Evolutionary conservation across 2,329 filamentous ascomycete species (phyloP).

Genomic region (Aaosphaeria pasadenensis): DNA sequence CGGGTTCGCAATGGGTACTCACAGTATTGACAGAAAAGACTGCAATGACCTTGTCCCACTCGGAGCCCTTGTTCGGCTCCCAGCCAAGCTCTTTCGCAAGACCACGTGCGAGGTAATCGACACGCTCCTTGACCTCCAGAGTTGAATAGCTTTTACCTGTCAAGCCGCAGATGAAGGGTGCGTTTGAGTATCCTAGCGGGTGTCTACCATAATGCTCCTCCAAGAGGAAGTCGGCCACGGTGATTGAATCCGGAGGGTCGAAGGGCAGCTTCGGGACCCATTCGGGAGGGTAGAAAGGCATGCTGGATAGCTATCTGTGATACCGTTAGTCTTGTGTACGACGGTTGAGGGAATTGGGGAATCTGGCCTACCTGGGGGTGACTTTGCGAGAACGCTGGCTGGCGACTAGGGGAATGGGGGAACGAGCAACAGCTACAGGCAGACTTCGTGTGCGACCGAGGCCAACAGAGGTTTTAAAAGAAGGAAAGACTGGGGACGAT

Average conservation of each 20-base stretch:
- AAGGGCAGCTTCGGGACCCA: conserved; percentile 61
- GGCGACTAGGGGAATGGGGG: too few species aligned
- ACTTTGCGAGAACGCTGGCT: too few species aligned
- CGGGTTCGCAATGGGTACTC: conserved; percentile 19
- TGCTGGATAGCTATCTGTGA: conserved; percentile 10
- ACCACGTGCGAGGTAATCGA: conserved; percentile 65
- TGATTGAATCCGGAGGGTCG: conserved; percentile 69
- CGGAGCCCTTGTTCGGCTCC: conserved; percentile 64
- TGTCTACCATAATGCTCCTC: conserved; percentile 67
- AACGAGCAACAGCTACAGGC: too few species aligned
- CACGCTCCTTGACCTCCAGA: conserved; percentile 61
- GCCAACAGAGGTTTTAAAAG: too few species aligned
- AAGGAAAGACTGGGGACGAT: too few species aligned
- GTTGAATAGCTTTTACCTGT: conserved; percentile 66
- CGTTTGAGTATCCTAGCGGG: conserved; percentile 60
- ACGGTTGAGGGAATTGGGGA: too few species aligned
- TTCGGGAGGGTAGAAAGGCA: conserved; percentile 58
- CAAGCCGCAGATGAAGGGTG: conserved; percentile 75
- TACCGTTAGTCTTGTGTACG: too few species aligned
- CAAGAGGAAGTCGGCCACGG: conserved; percentile 74
- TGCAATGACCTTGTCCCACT: conserved; percentile 78
- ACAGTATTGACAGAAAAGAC: conserved; percentile 81
- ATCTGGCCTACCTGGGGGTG: too few species aligned
- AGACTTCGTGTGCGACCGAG: too few species aligned
- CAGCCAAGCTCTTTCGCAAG: conserved; percentile 70